Percentiles rank a stretch among this genome's conserved stretches.
These are phyloP conservation scores for Calycina marina DNA, from an alignment of 2,329 filamentous ascomycete species.

Conservation along the genomic window DNA sequence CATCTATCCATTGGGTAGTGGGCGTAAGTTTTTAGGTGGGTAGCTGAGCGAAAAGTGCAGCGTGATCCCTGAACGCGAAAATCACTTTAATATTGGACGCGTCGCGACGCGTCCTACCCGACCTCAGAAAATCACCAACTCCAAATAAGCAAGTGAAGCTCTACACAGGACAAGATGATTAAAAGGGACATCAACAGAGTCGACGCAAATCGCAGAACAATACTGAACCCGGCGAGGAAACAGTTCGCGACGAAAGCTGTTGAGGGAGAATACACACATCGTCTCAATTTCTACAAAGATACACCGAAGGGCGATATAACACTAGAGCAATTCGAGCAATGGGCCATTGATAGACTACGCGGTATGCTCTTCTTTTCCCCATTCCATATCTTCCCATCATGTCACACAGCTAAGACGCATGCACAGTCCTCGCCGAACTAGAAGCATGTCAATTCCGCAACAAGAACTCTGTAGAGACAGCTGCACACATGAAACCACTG, in stretches of 20 bases:
- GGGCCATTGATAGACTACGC: constrained; percentile 85
- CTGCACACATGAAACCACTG: constrained; percentile 68
- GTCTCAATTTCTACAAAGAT: constrained; percentile 80
- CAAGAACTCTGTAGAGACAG: constrained; percentile 68
- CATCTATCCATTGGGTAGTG: too few relatives aligned
- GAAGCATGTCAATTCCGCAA: constrained; percentile 96
- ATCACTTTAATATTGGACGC: constrained; percentile 2
- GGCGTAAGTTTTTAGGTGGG: too few relatives aligned
- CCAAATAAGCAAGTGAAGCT: too few relatives aligned
- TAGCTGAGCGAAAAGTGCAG: too few relatives aligned
- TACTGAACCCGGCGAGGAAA: constrained; percentile 67
- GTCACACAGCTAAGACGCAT: constrained; percentile 25
- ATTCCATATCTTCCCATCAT: constrained; percentile 10
- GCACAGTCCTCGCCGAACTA: constrained; percentile 66
- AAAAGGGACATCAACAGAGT: constrained; percentile 21
- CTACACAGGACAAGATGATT: constrained; percentile 18
- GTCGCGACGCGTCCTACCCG: constrained; percentile 3
- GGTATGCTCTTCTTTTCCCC: constrained; percentile 32
- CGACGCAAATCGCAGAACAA: constrained; percentile 56
- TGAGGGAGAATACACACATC: constrained; percentile 65
- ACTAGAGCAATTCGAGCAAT: constrained; percentile 95
- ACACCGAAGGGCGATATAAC: constrained; percentile 90
- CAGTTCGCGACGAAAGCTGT: constrained; percentile 69
- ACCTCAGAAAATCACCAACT: too few relatives aligned
- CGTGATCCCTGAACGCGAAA: too few relatives aligned